phyloP scores from a whole-genome alignment of 2,329 filamentous ascomycete genomes.

The Microcyclospora tardicrescens region DNA sequence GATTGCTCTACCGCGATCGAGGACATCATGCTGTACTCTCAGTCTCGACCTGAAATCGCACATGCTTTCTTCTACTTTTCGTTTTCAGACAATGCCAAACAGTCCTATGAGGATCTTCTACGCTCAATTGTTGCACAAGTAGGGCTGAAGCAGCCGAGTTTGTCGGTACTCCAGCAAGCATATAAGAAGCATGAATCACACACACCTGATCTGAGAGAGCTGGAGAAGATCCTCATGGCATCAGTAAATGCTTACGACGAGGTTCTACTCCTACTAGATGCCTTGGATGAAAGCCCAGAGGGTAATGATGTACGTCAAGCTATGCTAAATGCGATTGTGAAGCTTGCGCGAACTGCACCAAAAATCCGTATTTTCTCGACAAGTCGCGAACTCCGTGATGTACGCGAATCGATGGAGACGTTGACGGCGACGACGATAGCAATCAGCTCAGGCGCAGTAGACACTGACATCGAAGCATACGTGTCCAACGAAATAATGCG shows the following conservation, averaged over 20 bases:
- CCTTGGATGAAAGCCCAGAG: constrained; percentile 21
- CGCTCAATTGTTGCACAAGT: constrained; percentile 8
- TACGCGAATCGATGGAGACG: constrained; percentile 5
- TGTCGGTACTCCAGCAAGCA: constrained; percentile 4
- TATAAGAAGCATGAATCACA: constrained; percentile 4
- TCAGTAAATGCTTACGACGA: constrained; percentile 8
- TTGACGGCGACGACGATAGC: constrained; percentile 1
- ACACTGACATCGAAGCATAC: constrained; percentile 9
- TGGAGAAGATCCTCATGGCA: constrained; percentile 7
- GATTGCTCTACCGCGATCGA: constrained; percentile 11
- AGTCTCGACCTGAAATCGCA: too few species aligned
- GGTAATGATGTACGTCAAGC: constrained; percentile 3
- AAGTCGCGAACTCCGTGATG: constrained; percentile 8
- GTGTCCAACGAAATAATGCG: constrained; percentile 3
- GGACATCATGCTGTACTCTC: background rate
- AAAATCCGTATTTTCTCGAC: constrained; percentile 9
- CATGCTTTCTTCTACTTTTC: too few species aligned
- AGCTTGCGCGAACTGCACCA: constrained; percentile 2
- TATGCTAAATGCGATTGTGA: constrained; percentile 4
- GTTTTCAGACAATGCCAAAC: too few species aligned
- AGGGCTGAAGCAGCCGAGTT: constrained; percentile 4
- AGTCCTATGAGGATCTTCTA: constrained; percentile 4
- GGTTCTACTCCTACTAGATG: constrained; percentile 22
- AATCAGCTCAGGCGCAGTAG: constrained; percentile 1
- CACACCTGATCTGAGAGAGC: constrained; percentile 5